Base-by-base conservation (phyloP, 805 yeast genomes). In the Starmerella cellae region DNA sequence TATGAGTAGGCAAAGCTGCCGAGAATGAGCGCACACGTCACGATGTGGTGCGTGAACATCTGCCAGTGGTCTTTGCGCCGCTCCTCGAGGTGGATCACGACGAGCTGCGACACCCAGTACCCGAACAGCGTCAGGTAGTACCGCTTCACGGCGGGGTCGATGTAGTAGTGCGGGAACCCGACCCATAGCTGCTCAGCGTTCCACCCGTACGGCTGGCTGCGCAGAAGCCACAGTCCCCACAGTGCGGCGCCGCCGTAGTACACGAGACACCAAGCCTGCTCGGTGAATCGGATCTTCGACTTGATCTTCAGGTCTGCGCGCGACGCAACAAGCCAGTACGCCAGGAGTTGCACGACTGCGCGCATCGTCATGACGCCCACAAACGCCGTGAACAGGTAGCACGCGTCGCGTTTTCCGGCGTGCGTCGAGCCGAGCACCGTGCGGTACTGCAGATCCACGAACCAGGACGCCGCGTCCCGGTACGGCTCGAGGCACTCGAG, bases 11-110 rank as follows among this genome's bases (percentile, higher is more conserved):
- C 67, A 60, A 84, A 85, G 1, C 91, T 79, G 2, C 91, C 88
- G 11, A 69, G 58, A 22, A 80, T 70, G 42, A 85, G 68, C 19
- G 66, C 52, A 52, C 77, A 69, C 1, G 96, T 85, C 43, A 87
- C 77, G 43, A 87, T 75, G 60, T 85, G 96, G 59, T 85, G 96
- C 36, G 77, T 64, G 55, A 84, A 74, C 96, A 85, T 85, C 61
- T 85, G 94, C 52, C 62, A 60, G 58, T 82, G 77, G 58, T 85
- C 96, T 57, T 83, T 83, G 48, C 96, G 73, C 48, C 69, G 73
- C 46, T 73, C 77, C 61, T 85, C 96, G 39, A 84, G 61, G 61
- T 83, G 75, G 46, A 87, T 66, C 24, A 80, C 82, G 51, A 81
- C 68, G 20, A 82, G 67, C 60, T 83, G 94, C 54, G 81, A 83